These are phyloP conservation scores for Chaetoscypha palmicola DNA, from an alignment of 2,329 filamentous ascomycete species.

Conservation along the genomic window DNA sequence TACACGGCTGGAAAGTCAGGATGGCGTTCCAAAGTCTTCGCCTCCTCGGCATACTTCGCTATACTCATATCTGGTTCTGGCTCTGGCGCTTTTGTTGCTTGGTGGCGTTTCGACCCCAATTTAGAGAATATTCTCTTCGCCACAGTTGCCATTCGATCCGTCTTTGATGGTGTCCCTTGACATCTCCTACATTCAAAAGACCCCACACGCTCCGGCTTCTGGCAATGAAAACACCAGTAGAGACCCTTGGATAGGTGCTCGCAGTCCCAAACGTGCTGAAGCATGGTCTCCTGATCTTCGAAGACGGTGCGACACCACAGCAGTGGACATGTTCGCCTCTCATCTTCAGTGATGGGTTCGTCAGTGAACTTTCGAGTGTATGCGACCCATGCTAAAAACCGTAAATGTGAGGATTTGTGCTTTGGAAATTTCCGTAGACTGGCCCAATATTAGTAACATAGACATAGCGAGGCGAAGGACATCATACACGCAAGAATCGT, in stretches of 20 bases:
- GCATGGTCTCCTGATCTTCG: constrained; percentile 23
- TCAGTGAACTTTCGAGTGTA: constrained; percentile 25
- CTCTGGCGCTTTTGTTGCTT: constrained; percentile 4
- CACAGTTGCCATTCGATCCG: constrained; percentile 22
- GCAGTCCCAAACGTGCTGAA: constrained; percentile 26
- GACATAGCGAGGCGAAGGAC: neutral
- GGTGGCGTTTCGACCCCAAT: constrained; percentile 20
- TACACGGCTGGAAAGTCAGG: constrained; percentile 8
- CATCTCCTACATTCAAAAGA: constrained; percentile 24
- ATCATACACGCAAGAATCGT: constrained; percentile 27
- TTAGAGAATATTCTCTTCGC: constrained; percentile 27
- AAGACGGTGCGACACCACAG: constrained; percentile 23
- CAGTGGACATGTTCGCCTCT: constrained; percentile 23
- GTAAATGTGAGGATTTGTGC: constrained; percentile 25
- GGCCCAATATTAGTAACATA: neutral
- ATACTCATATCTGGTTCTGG: constrained; percentile 11
- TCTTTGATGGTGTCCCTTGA: constrained; percentile 20
- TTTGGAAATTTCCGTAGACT: constrained; percentile 25
- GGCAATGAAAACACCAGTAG: constrained; percentile 27
- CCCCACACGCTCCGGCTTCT: constrained; percentile 22
- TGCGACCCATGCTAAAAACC: constrained; percentile 26
- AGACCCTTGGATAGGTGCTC: constrained; percentile 23
- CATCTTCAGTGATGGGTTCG: constrained; percentile 23
- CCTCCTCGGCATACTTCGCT: constrained; percentile 7
- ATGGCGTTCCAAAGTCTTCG: constrained; percentile 3